Evolutionary conservation across 768 basidiomycete genomes (phyloP).

Genomic region (Termitomyces sp.): DNA sequence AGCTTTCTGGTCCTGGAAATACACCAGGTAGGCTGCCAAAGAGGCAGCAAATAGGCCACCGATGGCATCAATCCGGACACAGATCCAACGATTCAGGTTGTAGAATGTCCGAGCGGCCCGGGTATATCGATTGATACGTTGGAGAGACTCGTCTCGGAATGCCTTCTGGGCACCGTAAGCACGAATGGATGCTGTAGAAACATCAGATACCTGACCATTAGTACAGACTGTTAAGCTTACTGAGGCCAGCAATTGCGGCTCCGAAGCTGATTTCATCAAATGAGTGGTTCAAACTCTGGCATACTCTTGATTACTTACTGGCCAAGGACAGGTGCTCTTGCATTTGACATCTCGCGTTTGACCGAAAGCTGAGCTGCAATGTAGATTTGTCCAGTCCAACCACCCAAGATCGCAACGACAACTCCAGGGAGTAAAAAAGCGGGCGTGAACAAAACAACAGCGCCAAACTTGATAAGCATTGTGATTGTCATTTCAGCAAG

Average conservation of each 20-base stretch:
- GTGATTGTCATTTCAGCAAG: conserved; percentile 29
- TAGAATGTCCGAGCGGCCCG: conserved; percentile 47
- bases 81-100: conserved; percentile 48
- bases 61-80: conserved; percentile 55
- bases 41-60: conserved; percentile 54
- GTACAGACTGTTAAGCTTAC: conserved; percentile 25
- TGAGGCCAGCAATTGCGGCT: conserved; percentile 57
- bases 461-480: conserved; percentile 43
- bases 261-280: conserved; percentile 35
- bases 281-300: conserved; percentile 9
- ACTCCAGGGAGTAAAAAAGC: conserved; percentile 47
- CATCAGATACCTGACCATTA: neutral
- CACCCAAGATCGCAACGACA: conserved; percentile 40
- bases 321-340: conserved; percentile 30
- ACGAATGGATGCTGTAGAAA: conserved; percentile 48
- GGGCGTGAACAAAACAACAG: conserved; percentile 44
- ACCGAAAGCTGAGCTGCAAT: conserved; percentile 46
- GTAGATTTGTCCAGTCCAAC: conserved; percentile 42
- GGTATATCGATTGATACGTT: conserved; percentile 54
- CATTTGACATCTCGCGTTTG: conserved; percentile 48
- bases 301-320: conserved; percentile 37
- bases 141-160: conserved; percentile 44
- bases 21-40: conserved; percentile 57
- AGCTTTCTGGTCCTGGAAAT: conserved; percentile 39
- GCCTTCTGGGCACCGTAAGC: conserved; percentile 60